Evolutionary conservation across 495 filamentous ascomycete species (phyloP), one percentile per base, ranked within the genome.

Genomic region (Aspergillus ostianus): DNA sequence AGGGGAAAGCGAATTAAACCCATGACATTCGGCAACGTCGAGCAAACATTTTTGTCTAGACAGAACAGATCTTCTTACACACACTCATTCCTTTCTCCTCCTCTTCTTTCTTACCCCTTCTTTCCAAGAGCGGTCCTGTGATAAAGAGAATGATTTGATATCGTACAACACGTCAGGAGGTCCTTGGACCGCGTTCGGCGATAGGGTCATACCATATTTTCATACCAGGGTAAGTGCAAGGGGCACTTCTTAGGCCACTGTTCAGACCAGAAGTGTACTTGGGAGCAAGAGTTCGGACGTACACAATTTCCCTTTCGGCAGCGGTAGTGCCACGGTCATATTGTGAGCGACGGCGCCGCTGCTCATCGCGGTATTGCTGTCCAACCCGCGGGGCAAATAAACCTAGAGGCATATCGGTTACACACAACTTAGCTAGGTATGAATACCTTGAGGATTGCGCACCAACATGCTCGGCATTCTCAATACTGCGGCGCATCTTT

Each of bases 401-500:
- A 4, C 88, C 88, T 67, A 15, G 57, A 55, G 54, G 27, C 44
- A 50, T 23, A 23, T 27, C 2, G 58, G 53, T 30, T 53, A 61
- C 17, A 9, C 32, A 19, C 19, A 30, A 20, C 4, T 21, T 47
- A 29, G 48, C 26, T 21, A n/a, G 2, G 17, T 9, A 52, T n/a
- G 47, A 49, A 26, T 57, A 83, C 88, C 36, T 41, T 41, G 36
- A 12, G 36, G 15, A 2, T 41, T 41, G 36, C 36, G 68, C 70
- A 88, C 91, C 91, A 61, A 93, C 87, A 67, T 92, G 87, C 70
- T 91, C 88, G 15, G 91, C 91, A 66, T 93, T 93, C 62, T 92
- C 89, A 51, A 90, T 86, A 72, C 87, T 91, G 49, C 91, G 84
- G 67, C 88, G 87, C 82, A 92, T 88, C 77, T 93, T 93, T 12